Evolutionary conservation across 306 rosid species (phyloP).

Genomic region (Argentina anserina): DNA sequence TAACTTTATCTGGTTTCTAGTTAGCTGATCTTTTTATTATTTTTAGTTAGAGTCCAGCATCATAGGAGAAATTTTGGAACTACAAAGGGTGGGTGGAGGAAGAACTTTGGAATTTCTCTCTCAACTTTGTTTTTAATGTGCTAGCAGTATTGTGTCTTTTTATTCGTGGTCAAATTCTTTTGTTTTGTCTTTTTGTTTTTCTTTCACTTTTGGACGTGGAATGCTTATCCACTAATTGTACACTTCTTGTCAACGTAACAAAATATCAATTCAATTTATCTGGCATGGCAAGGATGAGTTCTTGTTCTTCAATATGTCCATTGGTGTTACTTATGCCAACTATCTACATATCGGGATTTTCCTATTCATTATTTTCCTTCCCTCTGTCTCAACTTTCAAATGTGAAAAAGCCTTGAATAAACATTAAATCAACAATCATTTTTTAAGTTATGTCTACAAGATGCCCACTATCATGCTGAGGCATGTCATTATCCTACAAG

Average conservation of each 20-base stretch:
- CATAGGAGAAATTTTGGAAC: not conserved
- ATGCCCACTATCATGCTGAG: not conserved
- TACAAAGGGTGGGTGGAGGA: not conserved
- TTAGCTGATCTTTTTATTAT: not conserved
- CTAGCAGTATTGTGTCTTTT: not conserved
- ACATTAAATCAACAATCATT: not conserved
- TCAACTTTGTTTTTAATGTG: not conserved
- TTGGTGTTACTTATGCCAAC: not conserved
- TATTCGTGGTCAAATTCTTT: not conserved
- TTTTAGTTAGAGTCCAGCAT: not conserved
- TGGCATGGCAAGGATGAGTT: not conserved
- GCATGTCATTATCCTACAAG: not conserved
- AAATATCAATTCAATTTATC: not conserved
- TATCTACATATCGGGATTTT: not conserved
- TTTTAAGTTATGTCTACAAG: not conserved
- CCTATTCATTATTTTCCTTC: not conserved
- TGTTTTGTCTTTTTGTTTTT: not conserved
- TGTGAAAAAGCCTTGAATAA: not conserved
- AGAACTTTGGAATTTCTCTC: not conserved
- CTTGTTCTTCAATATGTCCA: not conserved
- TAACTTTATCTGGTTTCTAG: not conserved
- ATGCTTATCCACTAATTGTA: not conserved
- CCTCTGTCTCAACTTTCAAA: not conserved
- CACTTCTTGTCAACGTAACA: not conserved
- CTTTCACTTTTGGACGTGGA: not conserved